These are phyloP conservation scores for Penicillium robsamsonii DNA, from an alignment of 495 filamentous ascomycete species.

Conservation along the genomic window DNA sequence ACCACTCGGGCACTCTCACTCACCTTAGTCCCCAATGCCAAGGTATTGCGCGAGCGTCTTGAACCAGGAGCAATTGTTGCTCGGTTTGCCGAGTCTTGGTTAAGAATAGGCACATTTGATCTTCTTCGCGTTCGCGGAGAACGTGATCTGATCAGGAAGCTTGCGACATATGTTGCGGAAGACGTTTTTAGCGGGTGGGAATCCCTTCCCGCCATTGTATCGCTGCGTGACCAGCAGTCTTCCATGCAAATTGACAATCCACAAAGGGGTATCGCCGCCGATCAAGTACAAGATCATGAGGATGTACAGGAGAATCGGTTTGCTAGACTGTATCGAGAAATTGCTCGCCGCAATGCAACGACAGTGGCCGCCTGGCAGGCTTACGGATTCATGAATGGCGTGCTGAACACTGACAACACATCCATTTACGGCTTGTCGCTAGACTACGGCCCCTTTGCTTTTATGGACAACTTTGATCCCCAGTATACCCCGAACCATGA, in stretches of 20 bases:
- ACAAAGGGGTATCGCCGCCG: conserved; percentile 49
- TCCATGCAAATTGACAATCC: conserved; percentile 45
- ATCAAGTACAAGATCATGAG: conserved; percentile 60
- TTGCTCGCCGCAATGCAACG: conserved; percentile 78
- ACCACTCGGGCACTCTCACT: conserved; percentile 83
- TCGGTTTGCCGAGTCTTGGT: conserved; percentile 87
- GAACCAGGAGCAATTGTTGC: conserved; percentile 93
- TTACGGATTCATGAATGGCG: conserved; percentile 97
- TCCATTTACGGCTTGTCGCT: conserved; percentile 84
- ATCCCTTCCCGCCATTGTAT: conserved; percentile 59
- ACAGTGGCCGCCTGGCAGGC: conserved; percentile 95
- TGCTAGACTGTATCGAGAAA: conserved; percentile 80
- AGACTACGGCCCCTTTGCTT: conserved; percentile 95
- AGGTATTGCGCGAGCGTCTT: conserved; percentile 74
- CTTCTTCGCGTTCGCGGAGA: conserved; percentile 79
- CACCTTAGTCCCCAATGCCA: conserved; percentile 66
- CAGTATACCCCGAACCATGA: conserved; percentile 96
- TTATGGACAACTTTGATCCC: conserved; percentile 94
- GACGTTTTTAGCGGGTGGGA: conserved; percentile 85
- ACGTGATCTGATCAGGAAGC: conserved; percentile 62
- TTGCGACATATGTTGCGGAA: conserved; percentile 80
- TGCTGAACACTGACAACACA: conserved; percentile 95
- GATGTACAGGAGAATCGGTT: conserved; percentile 79
- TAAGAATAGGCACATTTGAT: conserved; percentile 94
- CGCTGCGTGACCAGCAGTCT: conserved; percentile 26